These are phyloP conservation scores for Penicillium sp. DNA, from an alignment of 2,329 filamentous ascomycete species.

Conservation along the genomic window DNA sequence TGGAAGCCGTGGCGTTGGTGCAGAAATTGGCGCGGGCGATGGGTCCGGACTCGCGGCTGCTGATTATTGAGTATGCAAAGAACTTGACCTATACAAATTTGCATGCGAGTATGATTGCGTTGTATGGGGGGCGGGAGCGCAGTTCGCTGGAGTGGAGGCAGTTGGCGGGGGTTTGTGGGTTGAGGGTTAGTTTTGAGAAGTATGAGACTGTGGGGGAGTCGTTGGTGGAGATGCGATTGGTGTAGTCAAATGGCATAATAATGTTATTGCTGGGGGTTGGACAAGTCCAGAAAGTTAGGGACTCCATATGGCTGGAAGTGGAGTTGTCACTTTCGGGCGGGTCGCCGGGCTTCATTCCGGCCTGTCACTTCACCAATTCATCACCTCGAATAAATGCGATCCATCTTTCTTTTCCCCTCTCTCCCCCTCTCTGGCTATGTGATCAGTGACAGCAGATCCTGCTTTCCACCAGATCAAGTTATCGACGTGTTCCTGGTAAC, in stretches of 20 bases:
- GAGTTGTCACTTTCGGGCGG: not conserved
- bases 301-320: not conserved
- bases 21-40: conserved; percentile 41
- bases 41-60: conserved; percentile 34
- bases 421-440: too few species aligned
- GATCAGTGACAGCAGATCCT: not conserved
- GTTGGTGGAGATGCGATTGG: conserved; percentile 38
- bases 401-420: not conserved
- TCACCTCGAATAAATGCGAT: not conserved
- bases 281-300: not conserved
- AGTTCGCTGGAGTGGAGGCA: conserved; percentile 39
- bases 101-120: conserved; percentile 40
- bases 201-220: conserved; percentile 37
- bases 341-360: not conserved
- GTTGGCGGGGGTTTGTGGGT: conserved; percentile 34
- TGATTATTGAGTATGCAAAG: conserved; percentile 42
- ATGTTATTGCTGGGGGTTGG: not conserved
- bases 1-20: conserved; percentile 37
- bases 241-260: not conserved
- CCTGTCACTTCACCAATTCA: not conserved
- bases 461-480: not conserved
- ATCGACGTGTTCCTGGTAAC: not conserved
- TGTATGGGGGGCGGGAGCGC: conserved; percentile 38
- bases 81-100: conserved; percentile 38
- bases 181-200: conserved; percentile 39